A percentile compares a stretch with the other conserved stretches of the same genome.
phyloP scores from a whole-genome alignment of 441 rosid species.

The Adansonia madagascariensis region DNA sequence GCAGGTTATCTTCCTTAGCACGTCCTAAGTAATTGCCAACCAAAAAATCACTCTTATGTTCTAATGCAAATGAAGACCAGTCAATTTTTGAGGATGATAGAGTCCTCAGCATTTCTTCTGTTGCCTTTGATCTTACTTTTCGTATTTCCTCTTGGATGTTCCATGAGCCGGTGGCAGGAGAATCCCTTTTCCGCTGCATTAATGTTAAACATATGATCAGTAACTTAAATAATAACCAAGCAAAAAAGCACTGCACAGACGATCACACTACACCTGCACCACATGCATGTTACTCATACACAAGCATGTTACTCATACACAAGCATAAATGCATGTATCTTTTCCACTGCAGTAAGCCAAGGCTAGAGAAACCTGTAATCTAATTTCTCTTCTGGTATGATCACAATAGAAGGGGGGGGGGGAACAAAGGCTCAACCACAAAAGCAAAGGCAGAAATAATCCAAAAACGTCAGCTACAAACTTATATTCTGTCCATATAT shows the following conservation, averaged over 20 bases:
- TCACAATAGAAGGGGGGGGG: too few species aligned
- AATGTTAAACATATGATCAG: slow-evolving; percentile 35
- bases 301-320: neutral
- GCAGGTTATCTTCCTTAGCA: slow-evolving; percentile 31
- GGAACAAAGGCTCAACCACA: neutral
- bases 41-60: slow-evolving; percentile 38
- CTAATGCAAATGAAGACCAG: slow-evolving; percentile 48
- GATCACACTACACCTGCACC: neutral
- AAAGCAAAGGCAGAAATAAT: neutral
- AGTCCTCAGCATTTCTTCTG: slow-evolving; percentile 74
- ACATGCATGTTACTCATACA: neutral
- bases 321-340: neutral
- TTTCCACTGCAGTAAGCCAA: neutral
- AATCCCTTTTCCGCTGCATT: slow-evolving; percentile 60
- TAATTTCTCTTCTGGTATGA: neutral
- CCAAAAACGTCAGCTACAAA: neutral
- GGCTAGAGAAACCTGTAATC: neutral
- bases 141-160: slow-evolving; percentile 82
- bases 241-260: neutral
- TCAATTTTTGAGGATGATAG: slow-evolving; percentile 51
- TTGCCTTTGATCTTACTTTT: slow-evolving; percentile 83
- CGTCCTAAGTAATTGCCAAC: slow-evolving; percentile 35
- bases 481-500: neutral
- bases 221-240: slow-evolving; percentile 18
- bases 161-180: slow-evolving; percentile 64